A percentile compares a stretch with the other conserved stretches of the same genome.
Conservation (phyloP, 805 yeast species). For the Hanseniaspora clermontiae region DNA sequence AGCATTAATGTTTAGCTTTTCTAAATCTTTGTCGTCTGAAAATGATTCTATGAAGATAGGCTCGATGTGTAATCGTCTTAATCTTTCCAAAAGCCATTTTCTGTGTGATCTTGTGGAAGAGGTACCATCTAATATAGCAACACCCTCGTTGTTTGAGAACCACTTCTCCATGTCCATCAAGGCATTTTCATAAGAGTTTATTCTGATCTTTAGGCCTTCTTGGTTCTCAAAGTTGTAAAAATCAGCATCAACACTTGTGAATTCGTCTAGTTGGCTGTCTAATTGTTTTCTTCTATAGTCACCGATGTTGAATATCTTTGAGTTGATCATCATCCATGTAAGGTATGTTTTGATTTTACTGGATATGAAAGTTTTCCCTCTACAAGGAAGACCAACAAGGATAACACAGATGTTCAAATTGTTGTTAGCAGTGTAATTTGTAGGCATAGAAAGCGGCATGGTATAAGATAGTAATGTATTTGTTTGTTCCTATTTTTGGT, state of each 20-base stretch:
- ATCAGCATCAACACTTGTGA: conserved; percentile 43
- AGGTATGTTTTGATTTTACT: conserved; percentile 87
- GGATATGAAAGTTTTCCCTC: conserved; percentile 90
- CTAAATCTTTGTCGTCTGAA: conserved; percentile 71
- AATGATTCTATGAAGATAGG: conserved; percentile 88
- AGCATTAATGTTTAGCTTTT: conserved; percentile 68
- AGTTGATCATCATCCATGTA: conserved; percentile 79
- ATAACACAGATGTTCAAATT: conserved; percentile 72
- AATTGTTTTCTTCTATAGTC: conserved; percentile 50
- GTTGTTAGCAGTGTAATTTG: conserved; percentile 32
- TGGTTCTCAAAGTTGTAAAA: conserved; percentile 60
- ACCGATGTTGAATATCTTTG: conserved; percentile 84
- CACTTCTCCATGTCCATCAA: conserved; percentile 71
- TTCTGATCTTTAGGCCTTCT: conserved; percentile 51
- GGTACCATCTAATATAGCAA: conserved; percentile 89
- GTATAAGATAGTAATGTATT: neutral
- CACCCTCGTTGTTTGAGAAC: conserved; percentile 66
- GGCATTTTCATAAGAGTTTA: conserved; percentile 60
- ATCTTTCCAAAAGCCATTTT: conserved; percentile 45
- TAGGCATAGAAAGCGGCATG: conserved; percentile 10
- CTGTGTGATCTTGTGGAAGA: conserved; percentile 71
- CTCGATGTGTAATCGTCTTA: conserved; percentile 56
- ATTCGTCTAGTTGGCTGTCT: conserved; percentile 26
- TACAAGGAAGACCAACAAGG: conserved; percentile 78
- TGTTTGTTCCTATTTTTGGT: neutral